Percentiles rank a stretch among this genome's conserved stretches.
phyloP scores from a whole-genome alignment of 768 basidiomycete genomes.

The Chalciporus chontae region DNA sequence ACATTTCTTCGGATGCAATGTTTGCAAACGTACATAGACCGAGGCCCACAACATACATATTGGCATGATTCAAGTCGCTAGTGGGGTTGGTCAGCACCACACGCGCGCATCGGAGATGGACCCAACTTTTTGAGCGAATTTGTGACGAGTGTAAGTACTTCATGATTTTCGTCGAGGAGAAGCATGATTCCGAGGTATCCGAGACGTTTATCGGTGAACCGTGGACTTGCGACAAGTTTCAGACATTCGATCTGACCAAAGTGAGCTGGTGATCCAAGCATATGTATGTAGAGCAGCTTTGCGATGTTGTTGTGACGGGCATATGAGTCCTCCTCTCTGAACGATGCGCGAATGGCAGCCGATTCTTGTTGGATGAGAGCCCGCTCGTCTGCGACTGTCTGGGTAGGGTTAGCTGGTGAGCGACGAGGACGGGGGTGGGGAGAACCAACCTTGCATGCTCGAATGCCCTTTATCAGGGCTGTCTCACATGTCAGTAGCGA shows the following conservation, averaged over 20 bases:
- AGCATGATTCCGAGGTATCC: conserved; percentile 99
- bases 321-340: conserved; percentile 95
- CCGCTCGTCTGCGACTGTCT: conserved; percentile 99
- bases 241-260: conserved; percentile 99
- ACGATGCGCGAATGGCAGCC: conserved; percentile 93
- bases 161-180: conserved; percentile 94
- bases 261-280: conserved; percentile 98
- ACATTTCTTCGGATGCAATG: conserved; percentile 99
- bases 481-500: conserved; percentile 19
- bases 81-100: no score
- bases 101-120: not conserved
- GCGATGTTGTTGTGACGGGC: conserved; percentile 96
- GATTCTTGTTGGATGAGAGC: conserved; percentile 96
- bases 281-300: conserved; percentile 97
- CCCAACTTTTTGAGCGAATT: conserved; percentile 95
- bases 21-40: conserved; percentile 98
- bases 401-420: conserved; percentile 20
- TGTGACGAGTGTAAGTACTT: conserved; percentile 94
- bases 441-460: conserved; percentile 83
- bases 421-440: conserved; percentile 12
- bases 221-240: conserved; percentile 90
- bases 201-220: conserved; percentile 93
- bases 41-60: conserved; percentile 97
- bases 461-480: conserved; percentile 98
- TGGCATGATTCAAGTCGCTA: conserved; percentile 99